Percentiles rank a stretch among this genome's conserved stretches.
Conservation (phyloP, 2,329 filamentous ascomycete genomes). For the Exophiala oligosperma region DNA sequence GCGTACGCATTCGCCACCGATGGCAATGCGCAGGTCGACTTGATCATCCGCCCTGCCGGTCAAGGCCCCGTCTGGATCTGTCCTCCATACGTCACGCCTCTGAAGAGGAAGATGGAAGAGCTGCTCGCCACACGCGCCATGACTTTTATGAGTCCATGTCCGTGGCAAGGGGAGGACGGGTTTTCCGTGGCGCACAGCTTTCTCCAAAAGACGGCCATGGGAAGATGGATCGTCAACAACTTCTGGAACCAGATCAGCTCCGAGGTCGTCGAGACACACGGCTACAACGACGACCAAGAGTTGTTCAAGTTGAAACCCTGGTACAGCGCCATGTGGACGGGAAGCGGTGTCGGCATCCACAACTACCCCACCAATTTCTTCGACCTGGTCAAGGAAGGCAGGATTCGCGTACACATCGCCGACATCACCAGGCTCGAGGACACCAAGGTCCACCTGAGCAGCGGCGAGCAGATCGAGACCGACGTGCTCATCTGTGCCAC, state of each 20-base stretch:
- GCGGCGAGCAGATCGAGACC: constrained; percentile 44
- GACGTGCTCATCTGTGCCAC: constrained; percentile 57
- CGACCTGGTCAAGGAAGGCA: constrained; percentile 54
- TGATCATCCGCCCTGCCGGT: constrained; percentile 58
- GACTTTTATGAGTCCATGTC: constrained; percentile 45
- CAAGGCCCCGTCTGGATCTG: constrained; percentile 61
- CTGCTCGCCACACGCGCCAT: constrained; percentile 66
- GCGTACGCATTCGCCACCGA: constrained; percentile 57
- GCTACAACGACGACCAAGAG: background rate
- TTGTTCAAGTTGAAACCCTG: constrained; percentile 34
- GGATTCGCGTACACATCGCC: constrained; percentile 54
- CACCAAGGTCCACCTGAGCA: constrained; percentile 49
- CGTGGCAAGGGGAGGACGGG: background rate
- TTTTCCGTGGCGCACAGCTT: too few species aligned
- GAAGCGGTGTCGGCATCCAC: constrained; percentile 54
- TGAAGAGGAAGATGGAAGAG: constrained; percentile 67
- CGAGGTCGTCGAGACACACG: too few species aligned
- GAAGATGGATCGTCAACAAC: too few species aligned
- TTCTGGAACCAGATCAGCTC: too few species aligned
- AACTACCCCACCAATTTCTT: constrained; percentile 57
- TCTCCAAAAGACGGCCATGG: too few species aligned
- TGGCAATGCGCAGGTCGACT: constrained; percentile 53
- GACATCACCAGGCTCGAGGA: constrained; percentile 51
- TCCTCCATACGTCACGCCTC: constrained; percentile 61
- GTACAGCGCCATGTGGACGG: constrained; percentile 52